phyloP scores from a whole-genome alignment of 2,329 filamentous ascomycete species.

The Alternaria sp. region DNA sequence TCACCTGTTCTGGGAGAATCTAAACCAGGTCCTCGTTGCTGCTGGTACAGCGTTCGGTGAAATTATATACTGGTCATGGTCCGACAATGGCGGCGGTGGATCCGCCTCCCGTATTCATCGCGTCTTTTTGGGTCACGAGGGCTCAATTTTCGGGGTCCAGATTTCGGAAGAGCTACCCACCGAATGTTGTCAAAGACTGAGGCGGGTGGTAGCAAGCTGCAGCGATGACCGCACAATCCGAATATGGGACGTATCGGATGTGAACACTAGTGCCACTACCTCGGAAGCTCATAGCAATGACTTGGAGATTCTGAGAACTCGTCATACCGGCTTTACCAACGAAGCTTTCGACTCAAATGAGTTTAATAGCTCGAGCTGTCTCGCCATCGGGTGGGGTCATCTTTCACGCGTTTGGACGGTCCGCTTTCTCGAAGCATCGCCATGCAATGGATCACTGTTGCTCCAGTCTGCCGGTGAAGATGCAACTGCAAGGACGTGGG shows the following conservation, averaged over 20 bases:
- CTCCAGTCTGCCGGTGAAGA: constrained; percentile 88
- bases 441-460: constrained; percentile 46
- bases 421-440: constrained; percentile 61
- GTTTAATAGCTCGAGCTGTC: constrained; percentile 41
- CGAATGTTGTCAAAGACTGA: constrained; percentile 46
- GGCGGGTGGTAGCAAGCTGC: constrained; percentile 82
- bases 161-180: constrained; percentile 63
- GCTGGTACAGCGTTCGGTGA: constrained; percentile 95
- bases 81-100: constrained; percentile 35
- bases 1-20: constrained; percentile 68
- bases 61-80: constrained; percentile 85
- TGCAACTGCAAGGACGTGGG: constrained; percentile 77
- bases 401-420: constrained; percentile 89
- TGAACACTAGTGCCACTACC: constrained; percentile 9
- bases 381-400: constrained; percentile 85
- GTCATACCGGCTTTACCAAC: constrained; percentile 56
- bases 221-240: constrained; percentile 92
- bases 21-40: constrained; percentile 72
- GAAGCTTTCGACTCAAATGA: constrained; percentile 30
- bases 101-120: constrained; percentile 56
- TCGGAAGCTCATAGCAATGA: constrained; percentile 32
- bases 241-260: constrained; percentile 80
- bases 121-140: constrained; percentile 76
- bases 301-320: constrained; percentile 30
- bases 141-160: constrained; percentile 88